Evolutionary conservation across 139 green algal species (phyloP).

Genomic region (Chlamydomonas incerta): DNA sequence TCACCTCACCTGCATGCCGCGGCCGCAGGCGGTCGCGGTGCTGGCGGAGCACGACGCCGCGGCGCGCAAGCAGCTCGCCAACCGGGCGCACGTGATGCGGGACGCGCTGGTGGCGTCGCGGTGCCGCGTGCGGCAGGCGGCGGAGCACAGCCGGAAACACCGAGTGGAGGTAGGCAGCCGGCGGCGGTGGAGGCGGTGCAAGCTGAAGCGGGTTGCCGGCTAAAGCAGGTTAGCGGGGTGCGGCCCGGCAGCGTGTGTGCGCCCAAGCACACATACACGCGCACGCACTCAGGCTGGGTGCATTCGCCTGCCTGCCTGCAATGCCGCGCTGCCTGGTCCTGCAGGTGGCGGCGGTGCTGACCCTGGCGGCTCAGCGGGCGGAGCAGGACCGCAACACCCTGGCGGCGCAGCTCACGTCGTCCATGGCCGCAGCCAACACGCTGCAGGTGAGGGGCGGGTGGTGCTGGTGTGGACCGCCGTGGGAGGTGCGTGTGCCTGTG

Average conservation of each 20-base stretch:
- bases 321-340: background rate
- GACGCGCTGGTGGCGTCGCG: constrained; percentile 40
- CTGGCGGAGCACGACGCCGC: constrained; percentile 47
- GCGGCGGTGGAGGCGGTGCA: background rate
- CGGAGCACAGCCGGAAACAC: constrained; percentile 21
- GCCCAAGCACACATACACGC: background rate
- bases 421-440: constrained; percentile 38
- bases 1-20: too few relatives aligned
- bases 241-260: background rate
- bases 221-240: too few relatives aligned
- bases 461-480: too few relatives aligned
- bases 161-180: background rate
- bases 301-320: background rate
- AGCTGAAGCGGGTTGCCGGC: too few relatives aligned
- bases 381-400: constrained; percentile 10
- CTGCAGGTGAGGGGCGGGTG: background rate
- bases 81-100: constrained; percentile 33
- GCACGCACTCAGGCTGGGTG: background rate
- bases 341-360: constrained; percentile 39
- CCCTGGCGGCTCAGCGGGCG: constrained; percentile 15
- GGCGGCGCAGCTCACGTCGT: background rate
- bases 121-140: constrained; percentile 28
- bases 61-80: constrained; percentile 41
- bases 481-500: too few relatives aligned
- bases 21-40: constrained; percentile 2